Evolutionary conservation across 2,329 filamentous ascomycete species (phyloP), one percentile per base, ranked within the genome.

Genomic region (Talaromyces sp.): DNA sequence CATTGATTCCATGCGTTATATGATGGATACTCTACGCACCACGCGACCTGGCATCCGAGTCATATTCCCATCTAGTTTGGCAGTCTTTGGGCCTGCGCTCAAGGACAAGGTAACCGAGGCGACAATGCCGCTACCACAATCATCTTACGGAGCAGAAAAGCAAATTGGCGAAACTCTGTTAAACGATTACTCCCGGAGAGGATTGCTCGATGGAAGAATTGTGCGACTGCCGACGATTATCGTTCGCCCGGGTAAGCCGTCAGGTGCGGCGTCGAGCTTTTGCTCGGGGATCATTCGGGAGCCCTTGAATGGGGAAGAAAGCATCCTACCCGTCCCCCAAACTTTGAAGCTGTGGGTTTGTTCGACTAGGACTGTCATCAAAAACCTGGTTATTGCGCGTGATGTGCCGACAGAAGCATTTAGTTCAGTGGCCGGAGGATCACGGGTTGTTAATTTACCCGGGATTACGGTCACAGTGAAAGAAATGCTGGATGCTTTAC

Each of bases 381-480:
- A 23, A 30, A 59, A 59, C 14, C 34, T 59, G 5, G 42, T 54
- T 40, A 59, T 59, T n/a, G 50, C 57, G 1, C 40, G 57, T 31
- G 50, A 54, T 44, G 36, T 59, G 3, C 50, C 57, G 6, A 54
- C 50, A 18, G 50, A 59, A 54, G 50, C 57, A 54, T 59, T 54
- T 14, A 23, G 34, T 23, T 31, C 40, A 18, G 50, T 36, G 5
- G 33, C 44, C 14, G 57, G 50, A 27, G 52, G 50, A 8, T 54
- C 57, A n/a, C 51, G 57, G 34, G 53, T 59, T 30, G 47, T 59
- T n/a, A 54, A 59, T 59, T 51, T 59, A 44, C 57, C 57, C 8
- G 57, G 57, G 23, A 54, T 59, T 18, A 59, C 57, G 14, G 57
- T 59, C 14, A 59, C 57, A 5, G 34, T 59, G 23, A 50, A 59